Evolutionary conservation across 805 yeast genomes (phyloP).

Genomic region (Candida parachauliodes): DNA sequence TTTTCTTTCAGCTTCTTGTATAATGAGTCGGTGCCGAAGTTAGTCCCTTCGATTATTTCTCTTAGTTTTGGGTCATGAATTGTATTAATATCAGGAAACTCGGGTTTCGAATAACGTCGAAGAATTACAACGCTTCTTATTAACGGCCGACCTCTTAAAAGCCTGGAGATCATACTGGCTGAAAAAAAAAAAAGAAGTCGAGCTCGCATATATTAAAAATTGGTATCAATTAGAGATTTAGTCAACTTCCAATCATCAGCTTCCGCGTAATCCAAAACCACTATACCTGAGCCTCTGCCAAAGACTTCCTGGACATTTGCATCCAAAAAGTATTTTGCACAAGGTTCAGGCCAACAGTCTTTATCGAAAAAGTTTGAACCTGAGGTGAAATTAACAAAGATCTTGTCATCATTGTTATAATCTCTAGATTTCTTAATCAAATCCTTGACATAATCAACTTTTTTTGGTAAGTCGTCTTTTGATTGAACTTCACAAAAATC

Average conservation of each 20-base stretch:
- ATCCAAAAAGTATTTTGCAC: constrained; percentile 49
- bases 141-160: constrained; percentile 2
- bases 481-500: constrained; percentile 66
- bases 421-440: constrained; percentile 52
- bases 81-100: constrained; percentile 6
- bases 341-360: constrained; percentile 70
- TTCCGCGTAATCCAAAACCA: constrained; percentile 68
- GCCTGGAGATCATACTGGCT: too few relatives aligned
- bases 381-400: constrained; percentile 69
- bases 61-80: constrained; percentile 26
- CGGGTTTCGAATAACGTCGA: constrained; percentile 9
- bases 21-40: constrained; percentile 20
- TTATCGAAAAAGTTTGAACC: constrained; percentile 70
- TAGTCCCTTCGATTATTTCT: constrained; percentile 34
- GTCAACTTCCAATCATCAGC: constrained; percentile 56
- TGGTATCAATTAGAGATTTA: constrained; percentile 48
- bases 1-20: constrained; percentile 9
- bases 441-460: constrained; percentile 53
- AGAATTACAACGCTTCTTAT: not conserved
- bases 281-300: constrained; percentile 57
- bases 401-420: constrained; percentile 48
- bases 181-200: not conserved
- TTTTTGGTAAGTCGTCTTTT: constrained; percentile 51
- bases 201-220: constrained; percentile 24
- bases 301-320: constrained; percentile 46